These are phyloP conservation scores for Onygenales sp. DNA, from an alignment of 2,329 filamentous ascomycete species.

Conservation along the genomic window DNA sequence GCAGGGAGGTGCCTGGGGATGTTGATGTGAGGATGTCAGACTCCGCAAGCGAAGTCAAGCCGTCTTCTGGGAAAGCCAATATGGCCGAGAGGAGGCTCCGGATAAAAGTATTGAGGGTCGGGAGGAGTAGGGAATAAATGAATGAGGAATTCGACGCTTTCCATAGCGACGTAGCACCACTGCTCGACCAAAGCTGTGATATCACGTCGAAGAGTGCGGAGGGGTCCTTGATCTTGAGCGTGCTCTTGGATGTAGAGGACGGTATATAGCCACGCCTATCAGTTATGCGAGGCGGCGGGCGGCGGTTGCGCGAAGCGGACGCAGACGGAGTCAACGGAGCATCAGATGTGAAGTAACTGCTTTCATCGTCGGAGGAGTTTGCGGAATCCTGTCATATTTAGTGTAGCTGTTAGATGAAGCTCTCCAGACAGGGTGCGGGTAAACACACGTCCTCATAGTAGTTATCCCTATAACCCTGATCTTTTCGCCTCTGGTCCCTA, in stretches of 20 bases:
- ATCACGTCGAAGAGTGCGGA: conserved; percentile 82
- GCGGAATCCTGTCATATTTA: conserved; percentile 17
- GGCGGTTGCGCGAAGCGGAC: conserved; percentile 31
- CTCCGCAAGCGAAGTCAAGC: conserved; percentile 46
- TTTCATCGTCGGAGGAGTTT: conserved; percentile 60
- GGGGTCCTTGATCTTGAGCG: conserved; percentile 60
- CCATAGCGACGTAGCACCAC: conserved; percentile 88
- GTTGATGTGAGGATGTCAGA: conserved; percentile 69
- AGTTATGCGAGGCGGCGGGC: conserved; percentile 31
- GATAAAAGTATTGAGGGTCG: conserved; percentile 85
- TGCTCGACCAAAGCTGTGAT: conserved; percentile 77
- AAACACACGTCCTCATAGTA: conserved; percentile 22
- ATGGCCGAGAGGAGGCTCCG: conserved; percentile 83
- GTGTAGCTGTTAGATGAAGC: conserved; percentile 5
- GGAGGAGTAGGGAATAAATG: conserved; percentile 76
- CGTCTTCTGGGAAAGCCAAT: conserved; percentile 77
- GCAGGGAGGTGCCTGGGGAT: conserved; percentile 70
- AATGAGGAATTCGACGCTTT: conserved; percentile 89
- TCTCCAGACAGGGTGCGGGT: conserved; percentile 6
- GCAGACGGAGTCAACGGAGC: conserved; percentile 34
- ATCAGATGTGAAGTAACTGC: conserved; percentile 71
- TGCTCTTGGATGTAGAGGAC: conserved; percentile 42
- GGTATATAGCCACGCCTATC: conserved; percentile 38
- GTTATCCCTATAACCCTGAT: conserved; percentile 18
- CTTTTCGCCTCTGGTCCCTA: conserved; percentile 20